Conservation (phyloP, 2,329 filamentous ascomycete genomes). For the Cucurbitaria berberidis region DNA sequence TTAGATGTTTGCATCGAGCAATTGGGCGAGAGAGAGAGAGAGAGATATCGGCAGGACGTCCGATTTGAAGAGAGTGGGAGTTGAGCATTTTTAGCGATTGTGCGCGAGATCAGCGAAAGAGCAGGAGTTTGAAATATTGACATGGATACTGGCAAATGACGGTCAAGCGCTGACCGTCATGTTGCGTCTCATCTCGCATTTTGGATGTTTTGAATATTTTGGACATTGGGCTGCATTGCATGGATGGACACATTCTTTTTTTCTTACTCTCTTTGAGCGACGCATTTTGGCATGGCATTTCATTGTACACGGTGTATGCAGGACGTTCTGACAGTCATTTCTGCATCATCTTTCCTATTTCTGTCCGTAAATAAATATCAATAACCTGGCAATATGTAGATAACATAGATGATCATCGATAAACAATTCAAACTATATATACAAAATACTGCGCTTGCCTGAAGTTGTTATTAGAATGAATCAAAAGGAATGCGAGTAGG, state of each 20-base stretch:
- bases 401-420: not conserved
- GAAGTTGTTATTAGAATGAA: too few species aligned
- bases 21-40: not conserved
- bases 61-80: too few species aligned
- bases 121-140: not conserved
- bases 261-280: not conserved
- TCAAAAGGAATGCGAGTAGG: too few species aligned
- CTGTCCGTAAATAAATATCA: not conserved
- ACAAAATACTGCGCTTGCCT: too few species aligned
- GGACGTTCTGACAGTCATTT: too few species aligned
- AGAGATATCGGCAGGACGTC: too few species aligned
- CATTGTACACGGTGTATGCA: too few species aligned
- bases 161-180: constrained; percentile 19
- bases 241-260: not conserved
- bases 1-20: constrained; percentile 7
- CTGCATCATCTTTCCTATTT: not conserved
- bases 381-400: not conserved
- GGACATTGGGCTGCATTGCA: not conserved
- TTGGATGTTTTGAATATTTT: not conserved
- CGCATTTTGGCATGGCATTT: too few species aligned
- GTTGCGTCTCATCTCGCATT: too few species aligned
- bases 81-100: not conserved
- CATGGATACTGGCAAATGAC: not conserved
- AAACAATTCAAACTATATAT: not conserved
- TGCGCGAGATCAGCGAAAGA: not conserved